phyloP scores from a whole-genome alignment of 2,329 filamentous ascomycete species.

The Botryotinia calthae region DNA sequence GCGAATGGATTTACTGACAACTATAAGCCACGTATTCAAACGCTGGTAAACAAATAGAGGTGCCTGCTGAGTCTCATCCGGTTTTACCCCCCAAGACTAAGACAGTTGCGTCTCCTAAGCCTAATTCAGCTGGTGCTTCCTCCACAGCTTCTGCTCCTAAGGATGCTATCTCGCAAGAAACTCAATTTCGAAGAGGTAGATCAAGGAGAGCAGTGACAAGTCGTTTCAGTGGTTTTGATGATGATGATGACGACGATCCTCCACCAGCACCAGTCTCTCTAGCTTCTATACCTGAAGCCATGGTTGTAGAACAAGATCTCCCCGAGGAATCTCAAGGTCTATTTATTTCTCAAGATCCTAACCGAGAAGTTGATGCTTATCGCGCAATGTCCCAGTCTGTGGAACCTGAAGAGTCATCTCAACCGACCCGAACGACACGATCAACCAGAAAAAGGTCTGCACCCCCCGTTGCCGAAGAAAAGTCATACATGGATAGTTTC shows the following conservation, averaged over 20 bases:
- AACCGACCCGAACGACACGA: background rate
- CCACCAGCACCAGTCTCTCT: conserved; percentile 10
- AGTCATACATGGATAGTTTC: conserved; percentile 63
- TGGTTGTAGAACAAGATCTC: conserved; percentile 54
- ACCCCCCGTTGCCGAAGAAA: conserved; percentile 40
- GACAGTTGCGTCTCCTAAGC: background rate
- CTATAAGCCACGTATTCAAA: conserved; percentile 25
- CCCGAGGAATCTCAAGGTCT: conserved; percentile 42
- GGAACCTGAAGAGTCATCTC: conserved; percentile 14
- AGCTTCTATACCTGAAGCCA: conserved; percentile 39
- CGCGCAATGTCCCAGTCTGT: conserved; percentile 25
- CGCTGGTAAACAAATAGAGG: background rate
- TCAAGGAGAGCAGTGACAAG: conserved; percentile 46
- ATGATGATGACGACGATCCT: conserved; percentile 48
- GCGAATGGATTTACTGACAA: conserved; percentile 4
- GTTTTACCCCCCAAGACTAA: conserved; percentile 14
- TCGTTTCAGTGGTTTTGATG: conserved; percentile 74
- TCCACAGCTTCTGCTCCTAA: conserved; percentile 26
- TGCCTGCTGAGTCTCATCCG: background rate
- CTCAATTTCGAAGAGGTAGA: conserved; percentile 34
- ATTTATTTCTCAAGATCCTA: conserved; percentile 52
- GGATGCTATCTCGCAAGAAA: background rate
- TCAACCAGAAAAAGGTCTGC: conserved; percentile 45
- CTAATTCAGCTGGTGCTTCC: conserved; percentile 10
- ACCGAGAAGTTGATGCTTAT: conserved; percentile 35